Conservation (phyloP, 805 yeast genomes). For the Blastobotrys peoriensis region DNA sequence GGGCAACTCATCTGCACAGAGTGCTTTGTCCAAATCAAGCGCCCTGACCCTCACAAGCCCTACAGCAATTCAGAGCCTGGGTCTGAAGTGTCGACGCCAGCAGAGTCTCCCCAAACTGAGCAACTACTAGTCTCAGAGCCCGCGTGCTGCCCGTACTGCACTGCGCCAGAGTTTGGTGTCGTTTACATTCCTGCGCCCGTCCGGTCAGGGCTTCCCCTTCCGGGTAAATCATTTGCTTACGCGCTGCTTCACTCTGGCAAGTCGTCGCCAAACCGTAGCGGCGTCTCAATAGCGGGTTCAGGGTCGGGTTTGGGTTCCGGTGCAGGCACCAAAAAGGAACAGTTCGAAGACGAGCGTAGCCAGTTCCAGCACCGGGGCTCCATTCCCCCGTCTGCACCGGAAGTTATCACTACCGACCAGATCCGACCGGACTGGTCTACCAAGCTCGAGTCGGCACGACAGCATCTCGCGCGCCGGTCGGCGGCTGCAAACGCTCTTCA, state of each 20-base stretch:
- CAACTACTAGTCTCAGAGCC: slow-evolving; percentile 75
- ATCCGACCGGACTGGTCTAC: slow-evolving; percentile 93
- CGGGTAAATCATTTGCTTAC: not conserved
- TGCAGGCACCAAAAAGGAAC: too few relatives aligned
- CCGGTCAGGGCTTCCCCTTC: slow-evolving; percentile 30
- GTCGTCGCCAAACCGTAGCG: not conserved
- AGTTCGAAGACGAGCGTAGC: too few relatives aligned
- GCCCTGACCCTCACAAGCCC: slow-evolving; percentile 90
- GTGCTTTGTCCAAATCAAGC: slow-evolving; percentile 92
- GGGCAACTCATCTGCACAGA: slow-evolving; percentile 91
- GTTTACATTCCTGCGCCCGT: slow-evolving; percentile 71
- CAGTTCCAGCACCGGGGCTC: slow-evolving; percentile 34
- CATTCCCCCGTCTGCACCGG: slow-evolving; percentile 58
- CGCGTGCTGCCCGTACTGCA: slow-evolving; percentile 91
- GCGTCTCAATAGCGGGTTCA: slow-evolving; percentile 1
- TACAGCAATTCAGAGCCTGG: slow-evolving; percentile 42
- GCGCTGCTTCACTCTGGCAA: slow-evolving; percentile 1
- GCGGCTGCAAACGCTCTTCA: slow-evolving; percentile 95
- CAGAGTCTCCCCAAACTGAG: slow-evolving; percentile 23
- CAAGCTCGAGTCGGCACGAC: slow-evolving; percentile 63
- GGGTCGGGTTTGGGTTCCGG: not conserved
- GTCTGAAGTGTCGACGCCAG: slow-evolving; percentile 15
- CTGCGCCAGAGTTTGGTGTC: slow-evolving; percentile 78
- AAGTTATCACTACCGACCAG: slow-evolving; percentile 70
- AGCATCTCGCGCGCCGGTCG: slow-evolving; percentile 73